Evolutionary conservation across 2,329 filamentous ascomycete genomes (phyloP), one percentile per base, ranked within the genome.

Genomic region (Microdochium nivale): DNA sequence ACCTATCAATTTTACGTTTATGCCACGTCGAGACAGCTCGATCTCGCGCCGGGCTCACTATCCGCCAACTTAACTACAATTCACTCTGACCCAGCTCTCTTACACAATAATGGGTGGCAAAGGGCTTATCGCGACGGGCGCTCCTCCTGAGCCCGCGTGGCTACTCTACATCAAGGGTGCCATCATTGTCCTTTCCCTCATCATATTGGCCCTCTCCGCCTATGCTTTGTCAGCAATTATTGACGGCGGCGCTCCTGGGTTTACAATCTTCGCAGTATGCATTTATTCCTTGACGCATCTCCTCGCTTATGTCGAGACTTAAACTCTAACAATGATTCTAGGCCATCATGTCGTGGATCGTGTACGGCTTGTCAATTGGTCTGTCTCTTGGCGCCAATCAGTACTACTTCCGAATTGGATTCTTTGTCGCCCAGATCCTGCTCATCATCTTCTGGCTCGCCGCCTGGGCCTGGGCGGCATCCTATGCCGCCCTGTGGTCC

Each of bases 241-340:
- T 16, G 53, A 55, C 16, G 50, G 54, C 16, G 68, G 68, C 3
- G 65, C 69, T 3, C 64, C 66, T 2, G 70, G 67, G 33, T 73
- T 77, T 54, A 62, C 75, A 44, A 69, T 75, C 54, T 77, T 77
- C 52, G 67, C 74, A 33, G 75, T 78, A 58, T 62, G 71, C 58
- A 50, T 51, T 33, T 59, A 62, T 47, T 59, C 55, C 43, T 54
- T 60, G 7, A 4, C 19, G 55, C 62, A 54, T 60, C 59, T 48
- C 37, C 62, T 60, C 27, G 9, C 37, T 24, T 1, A 24, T 32
- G 2, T 7, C 1, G 13, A 48, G 53, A 54, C 24, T 59, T 51
- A 49, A 55, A 50, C 53, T 8, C 30, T 3, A 13, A 8, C n/a
- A n/a, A 2, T 1, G n/a, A n/a, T 21, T 7, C 7, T 33, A 76